Percentiles rank a stretch among this genome's conserved stretches.
Evolutionary conservation across 2,329 filamentous ascomycete species (phyloP).

Genomic region (Aureobasidium sp.): DNA sequence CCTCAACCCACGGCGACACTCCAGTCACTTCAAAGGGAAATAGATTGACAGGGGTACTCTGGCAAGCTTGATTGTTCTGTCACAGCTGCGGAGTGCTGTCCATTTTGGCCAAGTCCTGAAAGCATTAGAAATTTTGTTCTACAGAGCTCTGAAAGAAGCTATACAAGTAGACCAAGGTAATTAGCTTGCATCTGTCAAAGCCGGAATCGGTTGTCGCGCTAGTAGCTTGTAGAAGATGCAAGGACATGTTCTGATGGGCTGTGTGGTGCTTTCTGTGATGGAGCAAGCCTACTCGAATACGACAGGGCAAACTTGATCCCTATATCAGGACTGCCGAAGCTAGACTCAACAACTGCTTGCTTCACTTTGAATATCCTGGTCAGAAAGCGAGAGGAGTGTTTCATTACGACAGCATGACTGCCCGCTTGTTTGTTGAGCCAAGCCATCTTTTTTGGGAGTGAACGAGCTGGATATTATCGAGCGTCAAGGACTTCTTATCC

Average conservation of each 20-base stretch:
- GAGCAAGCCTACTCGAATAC: neutral
- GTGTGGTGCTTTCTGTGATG: neutral
- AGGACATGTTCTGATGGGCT: neutral
- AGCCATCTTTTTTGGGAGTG: neutral
- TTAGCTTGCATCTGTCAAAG: neutral
- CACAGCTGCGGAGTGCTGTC: neutral
- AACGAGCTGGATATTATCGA: neutral
- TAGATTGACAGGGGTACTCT: constrained; percentile 10
- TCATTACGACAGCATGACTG: constrained; percentile 11
- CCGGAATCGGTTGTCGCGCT: neutral
- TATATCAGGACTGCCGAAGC: neutral
- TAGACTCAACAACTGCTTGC: neutral
- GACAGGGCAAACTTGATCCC: neutral
- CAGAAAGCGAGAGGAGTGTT: neutral
- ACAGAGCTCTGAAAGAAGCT: neutral
- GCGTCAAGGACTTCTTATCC: neutral
- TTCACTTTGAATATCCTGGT: neutral
- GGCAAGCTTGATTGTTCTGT: neutral
- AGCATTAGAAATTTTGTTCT: neutral
- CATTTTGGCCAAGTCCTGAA: neutral
- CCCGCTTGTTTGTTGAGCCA: constrained; percentile 12
- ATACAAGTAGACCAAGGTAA: neutral
- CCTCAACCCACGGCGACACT: neutral
- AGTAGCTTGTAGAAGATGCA: neutral
- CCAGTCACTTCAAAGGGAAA: neutral